Evolutionary conservation across 495 filamentous ascomycete genomes (phyloP).

Genomic region (Letharia columbiana): DNA sequence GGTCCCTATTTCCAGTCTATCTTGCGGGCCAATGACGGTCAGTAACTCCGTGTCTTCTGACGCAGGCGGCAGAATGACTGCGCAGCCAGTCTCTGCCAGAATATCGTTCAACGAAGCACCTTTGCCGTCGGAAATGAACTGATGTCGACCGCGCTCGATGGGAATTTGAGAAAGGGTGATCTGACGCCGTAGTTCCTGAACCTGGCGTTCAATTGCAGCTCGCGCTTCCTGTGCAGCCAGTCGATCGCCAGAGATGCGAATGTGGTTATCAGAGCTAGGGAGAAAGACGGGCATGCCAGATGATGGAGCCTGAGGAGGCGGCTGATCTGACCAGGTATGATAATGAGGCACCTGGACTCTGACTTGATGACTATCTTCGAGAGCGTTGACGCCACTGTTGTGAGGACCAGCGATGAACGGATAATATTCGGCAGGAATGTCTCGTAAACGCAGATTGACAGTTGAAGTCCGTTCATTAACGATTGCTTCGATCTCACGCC

Average conservation of each 20-base stretch:
- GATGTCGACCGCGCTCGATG: constrained; percentile 72
- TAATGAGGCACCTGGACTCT: constrained; percentile 74
- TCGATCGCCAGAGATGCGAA: constrained; percentile 81
- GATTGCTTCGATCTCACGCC: constrained; percentile 72
- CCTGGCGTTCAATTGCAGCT: constrained; percentile 67
- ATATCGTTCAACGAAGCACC: constrained; percentile 75
- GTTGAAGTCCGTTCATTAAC: constrained; percentile 76
- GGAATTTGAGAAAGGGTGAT: constrained; percentile 64
- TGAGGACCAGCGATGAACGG: constrained; percentile 87
- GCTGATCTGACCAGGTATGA: constrained; percentile 60
- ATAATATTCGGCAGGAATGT: constrained; percentile 85
- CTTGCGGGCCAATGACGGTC: constrained; percentile 70
- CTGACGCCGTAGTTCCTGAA: constrained; percentile 58
- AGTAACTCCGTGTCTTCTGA: constrained; percentile 69
- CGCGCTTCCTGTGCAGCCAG: constrained; percentile 69
- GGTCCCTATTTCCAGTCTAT: constrained; percentile 60
- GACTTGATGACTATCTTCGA: constrained; percentile 64
- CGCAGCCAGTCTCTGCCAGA: constrained; percentile 81
- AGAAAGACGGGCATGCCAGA: constrained; percentile 60
- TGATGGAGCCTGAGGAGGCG: constrained; percentile 56
- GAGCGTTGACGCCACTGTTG: constrained; percentile 52
- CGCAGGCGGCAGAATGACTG: constrained; percentile 63
- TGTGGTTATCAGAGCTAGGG: constrained; percentile 58
- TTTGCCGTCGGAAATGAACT: constrained; percentile 79
- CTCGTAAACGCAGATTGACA: constrained; percentile 59